Evolutionary conservation across 2,329 filamentous ascomycete species (phyloP).

Genomic region (Colletotrichum cordylinicola): DNA sequence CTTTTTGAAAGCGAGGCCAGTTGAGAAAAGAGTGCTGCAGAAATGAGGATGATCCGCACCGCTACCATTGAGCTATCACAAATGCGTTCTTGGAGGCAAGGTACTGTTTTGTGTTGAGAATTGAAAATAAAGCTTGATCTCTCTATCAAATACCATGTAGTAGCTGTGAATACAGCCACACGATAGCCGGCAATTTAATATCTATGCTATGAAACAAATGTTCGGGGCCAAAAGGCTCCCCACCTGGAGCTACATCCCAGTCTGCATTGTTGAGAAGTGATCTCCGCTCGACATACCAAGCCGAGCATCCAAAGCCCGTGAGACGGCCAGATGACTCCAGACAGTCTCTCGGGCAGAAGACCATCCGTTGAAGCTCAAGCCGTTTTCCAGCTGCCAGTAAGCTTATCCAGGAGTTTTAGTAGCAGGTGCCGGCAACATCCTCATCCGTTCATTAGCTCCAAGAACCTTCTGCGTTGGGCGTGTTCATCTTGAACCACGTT

Average conservation of each 20-base stretch:
- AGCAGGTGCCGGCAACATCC: neutral
- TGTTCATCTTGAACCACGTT: neutral
- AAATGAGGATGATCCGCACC: neutral
- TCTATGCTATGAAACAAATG: neutral
- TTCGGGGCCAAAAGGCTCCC: neutral
- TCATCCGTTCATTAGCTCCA: neutral
- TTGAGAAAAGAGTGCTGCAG: neutral
- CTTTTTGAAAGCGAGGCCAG: neutral
- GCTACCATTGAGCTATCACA: neutral
- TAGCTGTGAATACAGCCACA: neutral
- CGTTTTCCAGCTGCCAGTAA: neutral
- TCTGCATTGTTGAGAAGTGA: neutral
- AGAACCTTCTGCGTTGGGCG: neutral
- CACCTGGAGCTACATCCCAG: neutral
- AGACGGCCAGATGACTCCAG: neutral
- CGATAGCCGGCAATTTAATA: neutral
- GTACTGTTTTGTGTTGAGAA: neutral
- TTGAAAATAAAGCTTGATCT: neutral
- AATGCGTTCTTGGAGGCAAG: neutral
- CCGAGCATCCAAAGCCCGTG: neutral
- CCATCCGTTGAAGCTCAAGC: neutral
- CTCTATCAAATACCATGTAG: neutral
- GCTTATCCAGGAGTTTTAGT: neutral
- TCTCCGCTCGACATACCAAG: neutral
- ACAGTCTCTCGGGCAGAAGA: neutral